Conservation (phyloP, 371 early-diverging fungal species). For the Circinella umbellata region DNA sequence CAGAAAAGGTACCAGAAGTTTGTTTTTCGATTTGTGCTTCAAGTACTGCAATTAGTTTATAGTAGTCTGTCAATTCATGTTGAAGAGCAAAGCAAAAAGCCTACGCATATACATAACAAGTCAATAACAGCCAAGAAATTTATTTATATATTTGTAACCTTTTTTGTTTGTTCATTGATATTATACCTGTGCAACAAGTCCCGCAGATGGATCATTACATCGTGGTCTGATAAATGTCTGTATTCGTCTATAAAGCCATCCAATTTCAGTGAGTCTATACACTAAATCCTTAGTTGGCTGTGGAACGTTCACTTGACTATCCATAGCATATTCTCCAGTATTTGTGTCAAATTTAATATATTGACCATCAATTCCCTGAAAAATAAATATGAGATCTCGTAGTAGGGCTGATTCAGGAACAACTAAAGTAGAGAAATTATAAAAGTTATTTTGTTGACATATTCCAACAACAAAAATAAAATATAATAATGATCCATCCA, state of each 20-base stretch:
- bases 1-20: constrained; percentile 18
- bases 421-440: background rate
- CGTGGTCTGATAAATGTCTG: constrained; percentile 48
- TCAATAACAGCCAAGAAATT: background rate
- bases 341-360: constrained; percentile 69
- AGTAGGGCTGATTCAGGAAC: constrained; percentile 74
- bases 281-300: constrained; percentile 64
- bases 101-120: constrained; percentile 39
- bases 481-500: background rate
- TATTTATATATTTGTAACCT: no score
- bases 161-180: no score
- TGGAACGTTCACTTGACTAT: constrained; percentile 57
- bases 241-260: constrained; percentile 73
- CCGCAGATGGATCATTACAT: constrained; percentile 50
- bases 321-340: constrained; percentile 54
- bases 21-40: constrained; percentile 77
- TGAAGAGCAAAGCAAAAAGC: constrained; percentile 84
- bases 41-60: constrained; percentile 81
- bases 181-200: constrained; percentile 68
- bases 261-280: constrained; percentile 66
- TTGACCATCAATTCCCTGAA: constrained; percentile 94
- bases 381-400: constrained; percentile 86
- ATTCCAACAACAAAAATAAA: no score
- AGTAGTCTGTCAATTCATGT: constrained; percentile 80
- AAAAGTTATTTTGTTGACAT: background rate